Evolutionary conservation across 2,329 filamentous ascomycete species (phyloP), one percentile per base, ranked within the genome.

Genomic region (Monosporascus sp.): DNA sequence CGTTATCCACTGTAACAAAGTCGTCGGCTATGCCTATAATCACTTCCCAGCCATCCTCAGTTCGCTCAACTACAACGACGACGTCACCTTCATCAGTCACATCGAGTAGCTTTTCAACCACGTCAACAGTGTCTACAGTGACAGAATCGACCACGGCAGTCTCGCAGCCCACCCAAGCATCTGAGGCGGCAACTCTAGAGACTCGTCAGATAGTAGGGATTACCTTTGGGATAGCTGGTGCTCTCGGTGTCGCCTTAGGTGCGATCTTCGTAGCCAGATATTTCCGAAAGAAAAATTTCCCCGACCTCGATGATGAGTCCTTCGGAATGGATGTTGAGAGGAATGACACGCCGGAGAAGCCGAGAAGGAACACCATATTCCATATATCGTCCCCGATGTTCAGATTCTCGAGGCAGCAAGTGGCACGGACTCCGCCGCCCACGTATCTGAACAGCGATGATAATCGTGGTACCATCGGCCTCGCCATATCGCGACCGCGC

Each of bases 141-240:
- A 50, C 50, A 38, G 49, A 53, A 18, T 50, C 44, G 5, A 52
- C 51, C n/a, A 50, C 50, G 18, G 43, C 52, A 47, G 46, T 45
- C 25, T 39, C 56, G 22, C 54, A 57, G 35, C 50, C 50, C 9
- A 48, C 53, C 20, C 35, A 46, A 38, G 48, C 53, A 51, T 48
- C 51, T 11, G 27, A 38, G 4, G 24, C 47, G 17, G 27, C 55
- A 44, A 54, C 59, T n/a, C 64, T 75, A 36, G 65, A 62, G 22
- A 71, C 70, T 7, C 69, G 68, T 4, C 79, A 84, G 56, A 75
- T 86, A 47, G 77, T 76, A 18, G 85, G 83, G 7, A 83, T 88
- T 54, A 72, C 77, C 1, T 71, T 83, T 4, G 85, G 81, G 6
- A 72, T 76, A 11, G 73, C 76, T 5, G 78, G 77, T 5, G 76